Evolutionary conservation across 2,329 filamentous ascomycete species (phyloP), one percentile per base, ranked within the genome.

Genomic region (Amauroascus niger): DNA sequence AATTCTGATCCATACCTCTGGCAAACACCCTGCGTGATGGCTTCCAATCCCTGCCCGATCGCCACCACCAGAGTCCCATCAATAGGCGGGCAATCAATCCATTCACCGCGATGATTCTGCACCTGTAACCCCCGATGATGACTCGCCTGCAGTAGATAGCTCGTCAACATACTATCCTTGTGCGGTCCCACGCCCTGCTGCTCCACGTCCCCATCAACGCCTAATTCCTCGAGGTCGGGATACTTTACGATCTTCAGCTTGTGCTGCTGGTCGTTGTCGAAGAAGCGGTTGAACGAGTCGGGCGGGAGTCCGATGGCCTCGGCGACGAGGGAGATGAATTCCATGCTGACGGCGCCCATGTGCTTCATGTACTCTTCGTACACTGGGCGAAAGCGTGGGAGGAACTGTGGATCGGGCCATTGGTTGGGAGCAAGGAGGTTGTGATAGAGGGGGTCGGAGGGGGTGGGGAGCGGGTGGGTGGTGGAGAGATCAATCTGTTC

Each of bases 221-320:
- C 79, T 1, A 86, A 71, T 65, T 81, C 77, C n/a, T 72, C 69
- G 11, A 79, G 68, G 65, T 93, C 88, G 0, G 88, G 88, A 65
- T 93, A 94, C 72, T 87, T 88, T 56, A 94, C 84, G 56, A 95
- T 84, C 74, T 95, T 95, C 63, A 94, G 77, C 74, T 94, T 94
- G 73, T 94, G 87, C 71, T 93, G 88, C 73, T 74, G 76, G 40
- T 77, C 69, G 1, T 62, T 61, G 65, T 90, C 87, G 69, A 91
- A 91, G 74, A 90, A 94, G 62, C 79, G 81, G 64, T 81, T 74
- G 68, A 95, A 94, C 0, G 88, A 87, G 49, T 77, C 70, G 0
- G 76, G 58, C 0, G 84, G 80, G 5, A 95, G 75, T 8, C 80
- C 79, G 58, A 95, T 84, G n/a, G 87, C 85, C 72, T 94, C 87